Base-by-base conservation (phyloP, 441 rosid genomes). In the Corymbia citriodora region DNA sequence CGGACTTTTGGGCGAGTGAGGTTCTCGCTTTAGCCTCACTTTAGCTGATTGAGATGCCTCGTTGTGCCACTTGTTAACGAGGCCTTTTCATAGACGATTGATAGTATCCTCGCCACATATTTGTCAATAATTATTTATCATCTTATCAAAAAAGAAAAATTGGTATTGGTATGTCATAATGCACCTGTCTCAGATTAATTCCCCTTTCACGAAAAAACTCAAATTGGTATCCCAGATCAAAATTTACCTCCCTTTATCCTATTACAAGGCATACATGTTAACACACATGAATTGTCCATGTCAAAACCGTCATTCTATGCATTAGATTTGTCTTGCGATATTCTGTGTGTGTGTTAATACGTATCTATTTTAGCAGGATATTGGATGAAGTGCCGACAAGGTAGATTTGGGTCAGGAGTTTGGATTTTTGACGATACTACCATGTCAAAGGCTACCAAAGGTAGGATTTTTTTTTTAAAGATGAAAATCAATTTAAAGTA, bases 321-420 rank as follows among this genome's bases (percentile, higher is more conserved):
- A 19, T 19, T 7, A 0, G 0, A 36, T 19, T 0, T 0, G 5
- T 72, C 5, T 10, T 11, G 29, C 3, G 29, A n/a, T 25, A 6
- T 0, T 25, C 65, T 10, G 5, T 59, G 11, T 4, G 65, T 6
- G 50, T 0, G 1, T 70, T 9, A 17, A 1, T 36, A 18, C 21
- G 13, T 9, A 36, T 33, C 3, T 25, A 17, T 70, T 70, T 70
- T 9, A 17, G 17, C 18, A 10, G 45, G 23, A 9, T 9, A 31
- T 68, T 17, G 7, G 31, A 72, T 23, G 45, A 40, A 6, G 40
- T 12, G 6, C 0, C 12, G 2, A 21, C 2, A 0, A 3, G 10
- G 0, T 12, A 79, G 4, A 45, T 79, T 45, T 23, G n/a, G 50
- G n/a, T 45, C 0, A 0, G 7, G 9, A 8, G 6, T n/a, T 4